Conservation (phyloP, 1,139 yeast genomes). For the Trichomonascaceae sp. region DNA sequence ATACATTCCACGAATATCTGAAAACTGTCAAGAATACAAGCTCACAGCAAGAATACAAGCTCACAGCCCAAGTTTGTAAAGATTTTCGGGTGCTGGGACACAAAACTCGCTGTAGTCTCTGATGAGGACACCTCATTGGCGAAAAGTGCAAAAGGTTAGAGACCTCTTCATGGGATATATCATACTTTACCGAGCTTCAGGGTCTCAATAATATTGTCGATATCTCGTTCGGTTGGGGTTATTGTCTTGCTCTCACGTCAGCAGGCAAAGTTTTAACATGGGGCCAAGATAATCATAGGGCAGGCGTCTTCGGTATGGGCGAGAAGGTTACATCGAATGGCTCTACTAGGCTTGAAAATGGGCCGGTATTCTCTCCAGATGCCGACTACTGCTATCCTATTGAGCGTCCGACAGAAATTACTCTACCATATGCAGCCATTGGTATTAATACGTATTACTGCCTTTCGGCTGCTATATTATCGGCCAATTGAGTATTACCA, state of each 20-base stretch:
- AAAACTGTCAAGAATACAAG: slow-evolving; percentile 1
- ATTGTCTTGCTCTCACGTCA: no score
- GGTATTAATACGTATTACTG: no score
- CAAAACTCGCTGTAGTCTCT: slow-evolving; percentile 51
- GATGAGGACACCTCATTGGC: slow-evolving; percentile 37
- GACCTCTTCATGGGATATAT: slow-evolving; percentile 27
- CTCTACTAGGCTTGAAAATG: slow-evolving; percentile 63
- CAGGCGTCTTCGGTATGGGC: no score
- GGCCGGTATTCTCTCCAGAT: no score
- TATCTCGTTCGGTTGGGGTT: slow-evolving; percentile 69
- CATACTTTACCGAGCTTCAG: slow-evolving; percentile 42
- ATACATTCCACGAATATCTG: slow-evolving; percentile 9
- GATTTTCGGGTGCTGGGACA: slow-evolving; percentile 43
- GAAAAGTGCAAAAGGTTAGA: no score
- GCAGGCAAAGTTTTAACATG: slow-evolving; percentile 55
- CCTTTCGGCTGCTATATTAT: no score
- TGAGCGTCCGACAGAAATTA: no score
- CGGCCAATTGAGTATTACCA: no score
- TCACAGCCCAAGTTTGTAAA: slow-evolving; percentile 23
- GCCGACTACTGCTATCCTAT: no score
- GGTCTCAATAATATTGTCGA: slow-evolving; percentile 44
- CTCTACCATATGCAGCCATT: no score
- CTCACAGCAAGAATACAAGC: no score
- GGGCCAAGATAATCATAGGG: slow-evolving; percentile 72
- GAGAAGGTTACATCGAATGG: slow-evolving; percentile 54